phyloP scores from a whole-genome alignment of 1,139 yeast species.

The Blastobotrys apis region DNA sequence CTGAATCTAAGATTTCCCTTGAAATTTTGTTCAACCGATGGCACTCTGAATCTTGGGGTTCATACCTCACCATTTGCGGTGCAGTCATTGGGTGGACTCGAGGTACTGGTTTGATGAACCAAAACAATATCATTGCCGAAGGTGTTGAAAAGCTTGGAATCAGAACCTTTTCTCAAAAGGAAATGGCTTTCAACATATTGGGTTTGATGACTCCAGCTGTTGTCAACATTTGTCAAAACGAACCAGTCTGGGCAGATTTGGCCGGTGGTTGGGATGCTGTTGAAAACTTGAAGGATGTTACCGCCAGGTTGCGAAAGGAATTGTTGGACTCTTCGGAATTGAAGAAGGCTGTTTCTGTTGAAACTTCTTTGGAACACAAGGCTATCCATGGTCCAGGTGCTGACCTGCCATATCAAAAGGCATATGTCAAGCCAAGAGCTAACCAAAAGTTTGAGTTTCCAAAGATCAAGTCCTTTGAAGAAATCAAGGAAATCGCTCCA shows the following conservation, averaged over 20 bases:
- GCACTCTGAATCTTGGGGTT: slow-evolving; percentile 96
- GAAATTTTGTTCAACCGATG: slow-evolving; percentile 98
- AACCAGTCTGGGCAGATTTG: slow-evolving; percentile 95
- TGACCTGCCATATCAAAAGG: slow-evolving; percentile 77
- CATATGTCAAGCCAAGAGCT: slow-evolving; percentile 82
- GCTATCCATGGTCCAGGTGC: slow-evolving; percentile 87
- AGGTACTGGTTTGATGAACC: slow-evolving; percentile 98
- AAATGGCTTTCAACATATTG: slow-evolving; percentile 96
- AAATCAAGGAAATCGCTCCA: slow-evolving; percentile 60
- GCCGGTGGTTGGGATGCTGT: slow-evolving; percentile 97
- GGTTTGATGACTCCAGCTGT: slow-evolving; percentile 89
- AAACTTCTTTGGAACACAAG: slow-evolving; percentile 88
- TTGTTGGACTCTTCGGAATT: slow-evolving; percentile 83
- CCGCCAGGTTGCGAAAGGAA: slow-evolving; percentile 74
- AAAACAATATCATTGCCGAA: slow-evolving; percentile 94
- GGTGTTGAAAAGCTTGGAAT: slow-evolving; percentile 95
- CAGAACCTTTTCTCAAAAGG: slow-evolving; percentile 96
- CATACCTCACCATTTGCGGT: slow-evolving; percentile 94
- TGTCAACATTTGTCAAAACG: slow-evolving; percentile 81
- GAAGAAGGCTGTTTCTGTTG: slow-evolving; percentile 92
- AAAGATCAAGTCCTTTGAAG: slow-evolving; percentile 67
- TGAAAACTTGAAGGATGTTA: slow-evolving; percentile 85
- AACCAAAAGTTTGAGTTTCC: slow-evolving; percentile 96
- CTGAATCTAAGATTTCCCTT: slow-evolving; percentile 91
- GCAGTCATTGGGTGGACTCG: slow-evolving; percentile 99